A percentile compares a stretch with the other conserved stretches of the same genome.
Evolutionary conservation across 108 stramenopile species (phyloP).

Genomic region (Nitzschia sp.): DNA sequence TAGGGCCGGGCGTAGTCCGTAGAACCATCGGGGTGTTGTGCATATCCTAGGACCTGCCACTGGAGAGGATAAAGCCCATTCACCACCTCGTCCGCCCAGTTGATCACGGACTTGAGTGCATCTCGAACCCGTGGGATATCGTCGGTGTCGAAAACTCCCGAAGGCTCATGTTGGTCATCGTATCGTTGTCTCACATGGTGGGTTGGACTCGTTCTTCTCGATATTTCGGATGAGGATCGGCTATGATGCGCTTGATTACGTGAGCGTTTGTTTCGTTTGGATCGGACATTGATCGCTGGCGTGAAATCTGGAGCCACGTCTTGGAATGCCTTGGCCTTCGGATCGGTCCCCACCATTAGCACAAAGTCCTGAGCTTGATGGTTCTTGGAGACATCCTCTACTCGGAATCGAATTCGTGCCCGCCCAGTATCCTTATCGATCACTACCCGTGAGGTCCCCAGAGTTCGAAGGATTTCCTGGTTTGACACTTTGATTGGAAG

Average conservation of each 20-base stretch:
- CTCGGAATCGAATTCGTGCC: constrained; percentile 58
- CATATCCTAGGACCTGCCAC: constrained; percentile 69
- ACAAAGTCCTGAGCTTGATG: constrained; percentile 84
- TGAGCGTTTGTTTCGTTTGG: constrained; percentile 76
- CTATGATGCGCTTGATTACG: constrained; percentile 3
- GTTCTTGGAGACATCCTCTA: constrained; percentile 91
- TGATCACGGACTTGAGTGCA: constrained; percentile 47
- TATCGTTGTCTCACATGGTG: not conserved
- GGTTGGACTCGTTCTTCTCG: constrained; percentile 11
- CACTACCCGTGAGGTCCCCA: constrained; percentile 35
- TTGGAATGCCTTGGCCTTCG: constrained; percentile 37
- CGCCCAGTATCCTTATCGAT: constrained; percentile 40
- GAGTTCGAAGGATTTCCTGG: constrained; percentile 71
- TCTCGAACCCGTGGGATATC: constrained; percentile 36
- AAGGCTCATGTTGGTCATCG: not conserved
- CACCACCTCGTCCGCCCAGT: constrained; percentile 66
- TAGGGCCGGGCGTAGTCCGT: constrained; percentile 57
- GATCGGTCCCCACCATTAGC: constrained; percentile 59
- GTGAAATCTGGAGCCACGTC: constrained; percentile 75
- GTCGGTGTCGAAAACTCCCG: constrained; percentile 1
- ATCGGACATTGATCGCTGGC: constrained; percentile 73
- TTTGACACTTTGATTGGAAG: constrained; percentile 51
- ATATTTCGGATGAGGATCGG: not conserved
- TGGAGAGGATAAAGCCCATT: constrained; percentile 53
- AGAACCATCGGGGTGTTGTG: constrained; percentile 45